Evolutionary conservation across 306 rosid genomes (phyloP).

Genomic region (Vigna nakashimae): DNA sequence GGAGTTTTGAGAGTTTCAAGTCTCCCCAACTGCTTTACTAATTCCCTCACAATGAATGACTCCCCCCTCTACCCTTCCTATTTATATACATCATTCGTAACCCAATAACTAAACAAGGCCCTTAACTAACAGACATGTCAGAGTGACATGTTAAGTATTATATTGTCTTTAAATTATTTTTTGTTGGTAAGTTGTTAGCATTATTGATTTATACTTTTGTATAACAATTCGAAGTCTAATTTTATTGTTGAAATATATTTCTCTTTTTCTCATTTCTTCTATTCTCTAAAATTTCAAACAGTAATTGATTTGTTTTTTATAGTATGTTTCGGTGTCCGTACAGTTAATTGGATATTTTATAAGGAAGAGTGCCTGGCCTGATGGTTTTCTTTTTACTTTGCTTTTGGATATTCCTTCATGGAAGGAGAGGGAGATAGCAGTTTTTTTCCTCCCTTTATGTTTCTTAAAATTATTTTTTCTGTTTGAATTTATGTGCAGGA

Average conservation of each 20-base stretch:
- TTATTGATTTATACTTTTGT: too few relatives aligned
- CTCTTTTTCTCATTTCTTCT: not conserved
- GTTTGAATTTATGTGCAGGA: conserved; percentile 60
- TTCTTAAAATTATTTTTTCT: conserved; percentile 16
- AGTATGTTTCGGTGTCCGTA: not conserved
- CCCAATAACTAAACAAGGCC: too few relatives aligned
- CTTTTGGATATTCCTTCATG: not conserved
- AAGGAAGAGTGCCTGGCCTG: not conserved
- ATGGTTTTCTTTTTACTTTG: conserved; percentile 14
- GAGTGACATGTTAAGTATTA: too few relatives aligned
- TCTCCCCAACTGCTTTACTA: not conserved
- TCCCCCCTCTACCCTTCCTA: too few relatives aligned
- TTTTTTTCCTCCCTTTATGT: not conserved
- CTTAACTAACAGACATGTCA: too few relatives aligned
- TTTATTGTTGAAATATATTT: conserved; percentile 35
- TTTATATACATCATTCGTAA: too few relatives aligned
- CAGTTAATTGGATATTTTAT: conserved; percentile 30
- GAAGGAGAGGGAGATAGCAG: not conserved
- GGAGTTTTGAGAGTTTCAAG: not conserved
- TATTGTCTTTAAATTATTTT: too few relatives aligned
- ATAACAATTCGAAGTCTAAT: not conserved
- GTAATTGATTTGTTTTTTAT: conserved; percentile 18
- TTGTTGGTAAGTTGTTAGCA: too few relatives aligned
- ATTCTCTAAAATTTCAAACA: conserved; percentile 5
- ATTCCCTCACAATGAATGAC: too few relatives aligned